These are phyloP conservation scores for Blastobotrys terrestris DNA, from an alignment of 805 yeast genomes.

Conservation along the genomic window DNA sequence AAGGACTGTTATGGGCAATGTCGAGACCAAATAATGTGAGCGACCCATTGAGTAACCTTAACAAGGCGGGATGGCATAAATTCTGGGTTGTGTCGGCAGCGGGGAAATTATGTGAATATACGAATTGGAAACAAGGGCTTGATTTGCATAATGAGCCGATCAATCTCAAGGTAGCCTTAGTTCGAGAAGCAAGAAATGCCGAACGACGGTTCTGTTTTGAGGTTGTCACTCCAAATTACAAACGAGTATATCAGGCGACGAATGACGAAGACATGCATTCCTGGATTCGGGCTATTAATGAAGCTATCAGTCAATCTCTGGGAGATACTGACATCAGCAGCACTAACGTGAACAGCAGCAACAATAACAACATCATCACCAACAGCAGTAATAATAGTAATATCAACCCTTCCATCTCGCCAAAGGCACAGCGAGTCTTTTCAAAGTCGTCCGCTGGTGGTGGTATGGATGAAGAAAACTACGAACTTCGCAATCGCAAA, in stretches of 20 bases:
- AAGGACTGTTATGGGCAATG: slow-evolving; percentile 41
- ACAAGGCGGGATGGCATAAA: slow-evolving; percentile 64
- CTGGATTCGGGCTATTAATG: slow-evolving; percentile 62
- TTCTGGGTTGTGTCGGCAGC: slow-evolving; percentile 74
- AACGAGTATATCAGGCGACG: slow-evolving; percentile 69
- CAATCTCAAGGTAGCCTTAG: slow-evolving; percentile 62
- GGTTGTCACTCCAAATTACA: slow-evolving; percentile 63
- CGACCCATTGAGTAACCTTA: slow-evolving; percentile 29
- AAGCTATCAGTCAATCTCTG: slow-evolving; percentile 44
- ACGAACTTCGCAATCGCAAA: not conserved
- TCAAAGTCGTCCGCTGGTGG: not conserved
- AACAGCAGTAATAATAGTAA: not conserved
- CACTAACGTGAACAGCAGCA: not conserved
- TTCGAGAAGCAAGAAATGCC: slow-evolving; percentile 38
- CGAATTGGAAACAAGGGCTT: slow-evolving; percentile 73
- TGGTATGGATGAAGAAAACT: not conserved
- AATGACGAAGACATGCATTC: slow-evolving; percentile 57
- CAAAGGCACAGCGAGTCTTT: not conserved
- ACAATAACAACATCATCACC: not conserved
- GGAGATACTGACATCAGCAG: slow-evolving; percentile 25
- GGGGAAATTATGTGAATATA: slow-evolving; percentile 64
- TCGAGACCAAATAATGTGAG: slow-evolving; percentile 33
- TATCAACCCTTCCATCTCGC: not conserved
- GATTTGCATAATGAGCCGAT: slow-evolving; percentile 60
- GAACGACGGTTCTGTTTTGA: slow-evolving; percentile 61